Evolutionary conservation across 768 basidiomycete species (phyloP), one percentile per base, ranked within the genome.

Genomic region (Lactarius akahatsu): DNA sequence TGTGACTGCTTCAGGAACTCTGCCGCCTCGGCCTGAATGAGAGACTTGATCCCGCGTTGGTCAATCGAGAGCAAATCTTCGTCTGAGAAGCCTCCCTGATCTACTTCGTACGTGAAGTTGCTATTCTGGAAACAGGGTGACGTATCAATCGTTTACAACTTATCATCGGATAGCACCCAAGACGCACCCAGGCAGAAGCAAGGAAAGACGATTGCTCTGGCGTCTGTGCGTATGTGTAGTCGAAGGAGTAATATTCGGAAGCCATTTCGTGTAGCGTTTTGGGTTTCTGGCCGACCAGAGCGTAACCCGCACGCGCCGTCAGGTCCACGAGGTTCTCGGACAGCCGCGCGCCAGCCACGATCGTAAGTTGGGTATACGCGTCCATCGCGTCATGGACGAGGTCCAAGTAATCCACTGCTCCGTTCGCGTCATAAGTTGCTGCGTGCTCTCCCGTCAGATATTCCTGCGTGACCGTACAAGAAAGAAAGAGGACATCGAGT

Each of bases 131-230:
- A 47, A 47, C n/a, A 47, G n/a, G 6, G 18, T 7, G 18, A 13
- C 23, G 3, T 32, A 32, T 50, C 20, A 59, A 38, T 47, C 13
- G 10, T 20, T 28, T 3, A 5, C 18, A 8, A 18, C 36, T 38
- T 18, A 38, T 38, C 16, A 13, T 34, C 2, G n/a, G 32, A 23
- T 38, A 3, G 5, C 20, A 32, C 3, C 26, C 30, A 4, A 1
- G 45, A 54, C 77, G 59, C 70, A 85, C 86, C 85, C 84, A 83
- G 23, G 85, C 80, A 4, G 84, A 81, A 10, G 86, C 84, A 28
- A 87, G 76, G 75, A 79, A 78, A 1, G 85, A 86, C 0, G 80
- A 81, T 72, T 84, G 78, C 23, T 85, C 84, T 1, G 87, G 86
- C 1, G 82, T 80, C 73, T 86, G 82, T 23, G 79, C 83, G 68